Evolutionary conservation across 1,284 basidiomycete genomes (phyloP).

Genomic region (Fomitopsis pinicola): DNA sequence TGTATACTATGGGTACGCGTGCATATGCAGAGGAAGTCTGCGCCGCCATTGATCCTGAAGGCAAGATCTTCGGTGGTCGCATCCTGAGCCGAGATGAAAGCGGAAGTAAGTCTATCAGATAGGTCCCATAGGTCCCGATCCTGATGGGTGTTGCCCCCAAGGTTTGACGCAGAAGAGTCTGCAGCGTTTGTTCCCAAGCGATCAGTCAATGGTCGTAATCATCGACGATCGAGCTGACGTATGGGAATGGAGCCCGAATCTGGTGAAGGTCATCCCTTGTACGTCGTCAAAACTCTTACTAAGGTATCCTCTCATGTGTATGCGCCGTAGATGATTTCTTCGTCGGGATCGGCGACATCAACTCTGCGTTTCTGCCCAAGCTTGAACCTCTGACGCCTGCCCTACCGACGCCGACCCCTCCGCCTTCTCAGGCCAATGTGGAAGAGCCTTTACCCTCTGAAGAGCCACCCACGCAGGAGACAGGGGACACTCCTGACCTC

Average conservation of each 20-base stretch:
- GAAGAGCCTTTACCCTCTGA: conserved; percentile 1
- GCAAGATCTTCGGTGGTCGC: conserved; percentile 81
- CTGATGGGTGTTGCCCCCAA: conserved; percentile 16
- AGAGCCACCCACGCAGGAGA: conserved; percentile 5
- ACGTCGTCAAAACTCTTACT: conserved; percentile 30
- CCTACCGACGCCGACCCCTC: conserved; percentile 11
- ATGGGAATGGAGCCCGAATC: conserved; percentile 94
- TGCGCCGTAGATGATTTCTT: conserved; percentile 89
- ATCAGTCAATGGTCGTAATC: conserved; percentile 98
- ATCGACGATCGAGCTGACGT: conserved; percentile 98
- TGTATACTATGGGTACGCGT: conserved; percentile 99
- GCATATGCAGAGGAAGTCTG: conserved; percentile 97
- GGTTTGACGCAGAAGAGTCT: conserved; percentile 90
- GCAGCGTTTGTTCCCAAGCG: conserved; percentile 89
- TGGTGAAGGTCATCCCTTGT: conserved; percentile 97
- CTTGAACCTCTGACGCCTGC: conserved; percentile 46
- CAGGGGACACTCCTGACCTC: background rate
- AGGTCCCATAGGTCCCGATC: background rate
- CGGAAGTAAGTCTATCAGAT: conserved; percentile 61
- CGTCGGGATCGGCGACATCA: conserved; percentile 98
- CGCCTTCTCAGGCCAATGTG: conserved; percentile 16
- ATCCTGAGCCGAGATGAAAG: conserved; percentile 94
- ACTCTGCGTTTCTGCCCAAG: conserved; percentile 88
- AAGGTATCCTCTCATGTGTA: background rate
- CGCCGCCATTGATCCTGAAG: conserved; percentile 87